Evolutionary conservation across 306 rosid genomes (phyloP), one percentile per base, ranked within the genome.

Genomic region (Vigna mungo): DNA sequence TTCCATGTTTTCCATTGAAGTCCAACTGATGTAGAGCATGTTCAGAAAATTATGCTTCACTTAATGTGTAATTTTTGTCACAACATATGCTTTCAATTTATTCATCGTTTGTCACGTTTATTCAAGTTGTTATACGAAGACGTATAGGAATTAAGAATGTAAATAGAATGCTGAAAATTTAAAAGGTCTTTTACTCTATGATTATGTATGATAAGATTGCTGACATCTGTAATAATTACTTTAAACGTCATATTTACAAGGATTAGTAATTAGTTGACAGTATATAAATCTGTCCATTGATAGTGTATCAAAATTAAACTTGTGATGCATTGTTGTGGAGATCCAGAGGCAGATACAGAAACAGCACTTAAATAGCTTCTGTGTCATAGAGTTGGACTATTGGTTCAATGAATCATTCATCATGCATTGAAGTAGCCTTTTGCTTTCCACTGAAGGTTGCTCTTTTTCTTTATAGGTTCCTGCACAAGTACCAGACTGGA

Each of bases 401-500:
- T 67, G 63, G 64, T 66, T 51, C 73, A 18, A 34, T 32, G 59
- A 67, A 17, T 59, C 56, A 27, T 41, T 2, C 39, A n/a, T 37
- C 59, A 23, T 59, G 68, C 25, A 32, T 64, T 73, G 77, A 46
- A 18, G 47, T 14, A 62, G 60, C 11, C 66, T 44, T 68, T 46
- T 80, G 25, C 36, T 64, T 71, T 75, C 43, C 9, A 16, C 41
- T 72, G 34, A 72, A 54, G 44, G 69, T 48, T 59, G 44, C 53
- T 75, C 34, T 34, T 23, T 63, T 77, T 75, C 79, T n/a, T 70
- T 34, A 63, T 84, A 92, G 97, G 77, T 80, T 55, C 96, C 97
- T 71, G 83, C 88, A 12, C 74, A 85, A 83, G 92, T 83, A 47
- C 95, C 97, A 12, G 90, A 89, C 68, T 94, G 98, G 98, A 86